A percentile compares a stretch with the other conserved stretches of the same genome.
These are phyloP conservation scores for Wickerhamiella vanderwaltii DNA, from an alignment of 805 yeast genomes.

Conservation along the genomic window DNA sequence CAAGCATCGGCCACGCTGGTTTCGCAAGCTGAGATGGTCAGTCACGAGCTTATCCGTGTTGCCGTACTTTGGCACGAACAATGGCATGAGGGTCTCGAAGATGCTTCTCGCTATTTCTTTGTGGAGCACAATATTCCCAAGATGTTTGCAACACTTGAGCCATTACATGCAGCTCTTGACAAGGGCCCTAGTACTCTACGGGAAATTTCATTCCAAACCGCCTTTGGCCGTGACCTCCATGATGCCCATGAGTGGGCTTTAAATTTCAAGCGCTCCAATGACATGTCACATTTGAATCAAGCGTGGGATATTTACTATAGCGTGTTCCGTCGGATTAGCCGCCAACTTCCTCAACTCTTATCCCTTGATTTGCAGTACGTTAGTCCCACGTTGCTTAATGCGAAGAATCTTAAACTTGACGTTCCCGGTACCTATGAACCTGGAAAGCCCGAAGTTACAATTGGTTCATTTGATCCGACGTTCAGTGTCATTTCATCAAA, in stretches of 20 bases:
- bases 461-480: constrained; percentile 65
- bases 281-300: constrained; percentile 78
- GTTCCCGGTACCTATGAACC: constrained; percentile 90
- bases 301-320: constrained; percentile 97
- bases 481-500: constrained; percentile 84
- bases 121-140: constrained; percentile 91
- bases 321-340: constrained; percentile 80
- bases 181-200: constrained; percentile 82
- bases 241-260: constrained; percentile 92
- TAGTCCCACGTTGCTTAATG: constrained; percentile 75
- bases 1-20: constrained; percentile 55
- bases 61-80: constrained; percentile 96
- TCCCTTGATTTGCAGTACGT: constrained; percentile 84
- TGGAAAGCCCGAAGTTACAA: constrained; percentile 64
- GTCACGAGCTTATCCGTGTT: constrained; percentile 82
- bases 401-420: constrained; percentile 70
- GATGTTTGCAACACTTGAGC: constrained; percentile 85
- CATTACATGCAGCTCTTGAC: constrained; percentile 72
- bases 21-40: constrained; percentile 87
- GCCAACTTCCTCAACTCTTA: constrained; percentile 78
- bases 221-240: constrained; percentile 83
- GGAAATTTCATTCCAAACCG: constrained; percentile 82
- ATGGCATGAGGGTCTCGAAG: constrained; percentile 97
- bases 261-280: constrained; percentile 74
- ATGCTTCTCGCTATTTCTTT: constrained; percentile 85